Base-by-base conservation (phyloP, 2,329 filamentous ascomycete species). In the Ceratocystis smalleyi region DNA sequence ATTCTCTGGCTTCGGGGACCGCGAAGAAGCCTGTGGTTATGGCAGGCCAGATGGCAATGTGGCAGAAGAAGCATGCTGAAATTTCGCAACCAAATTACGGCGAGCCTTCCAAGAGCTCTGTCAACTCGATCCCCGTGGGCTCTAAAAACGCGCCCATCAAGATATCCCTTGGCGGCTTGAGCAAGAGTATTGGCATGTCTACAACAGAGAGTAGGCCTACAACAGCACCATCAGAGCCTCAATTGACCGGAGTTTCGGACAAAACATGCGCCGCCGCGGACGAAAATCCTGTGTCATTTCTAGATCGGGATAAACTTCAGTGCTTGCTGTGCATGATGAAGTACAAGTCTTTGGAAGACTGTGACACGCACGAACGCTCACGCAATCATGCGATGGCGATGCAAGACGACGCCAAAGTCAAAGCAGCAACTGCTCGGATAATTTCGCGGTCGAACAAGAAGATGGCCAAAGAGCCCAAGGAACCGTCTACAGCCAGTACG, bases 231-330 rank as follows among this genome's bases (percentile, higher is more conserved):
- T 45, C 24, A 27, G 32, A 32, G 45, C 17, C 51, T 32, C n/a
- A 12, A 30, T 10, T n/a, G 32, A 27, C 24, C n/a, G 24, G 15
- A n/a, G n/a, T 40, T n/a, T 8, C 27, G 3, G 54, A 57, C 10
- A 49, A 27, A 27, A n/a, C 59, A 49, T 10, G 12, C n/a, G 19
- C 30, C 67, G 69, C 12, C 27, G 61, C 40, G 17, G 59, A 30
- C 12, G 35, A 32, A 3, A 35, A 32, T 19, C 5, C 66, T 64
- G 68, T 73, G 5, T 85, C 83, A 0, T 88, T 82, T 68, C 80
- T 82, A 5, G 84, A 88, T 67, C 73, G 78, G 24, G 78, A 78
- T 1, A 78, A 74, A 43, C 69, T 78, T 17, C 75, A 75, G 72
- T 78, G 76, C 64, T 70, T 77, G 22, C 73, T 78, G 61, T 78